Percentiles rank a stretch among this genome's conserved stretches.
Conservation (phyloP, 2,329 filamentous ascomycete genomes). For the Annulohypoxylon truncatum region DNA sequence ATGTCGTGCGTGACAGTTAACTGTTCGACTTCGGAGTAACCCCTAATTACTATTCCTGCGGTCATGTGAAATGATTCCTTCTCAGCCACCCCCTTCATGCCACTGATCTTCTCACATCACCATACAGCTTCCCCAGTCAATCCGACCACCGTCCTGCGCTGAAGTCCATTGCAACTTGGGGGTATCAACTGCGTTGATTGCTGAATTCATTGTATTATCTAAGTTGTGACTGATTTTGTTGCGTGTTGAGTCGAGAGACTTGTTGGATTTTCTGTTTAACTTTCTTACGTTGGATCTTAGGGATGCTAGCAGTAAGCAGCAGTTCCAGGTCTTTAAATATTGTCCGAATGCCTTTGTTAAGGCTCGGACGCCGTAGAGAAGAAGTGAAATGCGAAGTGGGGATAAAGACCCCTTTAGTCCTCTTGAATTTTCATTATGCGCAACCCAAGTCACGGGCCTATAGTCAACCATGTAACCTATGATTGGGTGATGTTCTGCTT, state of each 20-base stretch:
- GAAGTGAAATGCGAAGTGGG: neutral
- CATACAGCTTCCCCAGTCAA: conserved; percentile 44
- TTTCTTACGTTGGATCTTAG: neutral
- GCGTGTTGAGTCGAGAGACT: neutral
- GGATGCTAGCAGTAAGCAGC: neutral
- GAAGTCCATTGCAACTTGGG: conserved; percentile 27
- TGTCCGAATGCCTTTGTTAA: neutral
- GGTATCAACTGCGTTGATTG: neutral
- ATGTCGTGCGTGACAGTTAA: no score
- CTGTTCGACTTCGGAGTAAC: no score
- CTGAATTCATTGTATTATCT: conserved; percentile 15
- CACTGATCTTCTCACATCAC: conserved; percentile 27
- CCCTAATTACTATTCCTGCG: no score
- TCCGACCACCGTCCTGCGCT: conserved; percentile 37
- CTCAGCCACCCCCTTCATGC: neutral
- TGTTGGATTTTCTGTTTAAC: neutral
- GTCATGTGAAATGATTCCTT: no score
- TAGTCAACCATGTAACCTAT: neutral
- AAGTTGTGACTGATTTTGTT: neutral
- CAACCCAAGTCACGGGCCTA: neutral
- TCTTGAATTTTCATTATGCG: neutral
- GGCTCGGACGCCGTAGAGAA: no score
- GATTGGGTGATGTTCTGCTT: neutral
- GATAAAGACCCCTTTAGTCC: neutral
- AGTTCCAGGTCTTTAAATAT: neutral